Evolutionary conservation across 2,329 filamentous ascomycete genomes (phyloP), one percentile per base, ranked within the genome.

Genomic region (Elsinoe batatas): DNA sequence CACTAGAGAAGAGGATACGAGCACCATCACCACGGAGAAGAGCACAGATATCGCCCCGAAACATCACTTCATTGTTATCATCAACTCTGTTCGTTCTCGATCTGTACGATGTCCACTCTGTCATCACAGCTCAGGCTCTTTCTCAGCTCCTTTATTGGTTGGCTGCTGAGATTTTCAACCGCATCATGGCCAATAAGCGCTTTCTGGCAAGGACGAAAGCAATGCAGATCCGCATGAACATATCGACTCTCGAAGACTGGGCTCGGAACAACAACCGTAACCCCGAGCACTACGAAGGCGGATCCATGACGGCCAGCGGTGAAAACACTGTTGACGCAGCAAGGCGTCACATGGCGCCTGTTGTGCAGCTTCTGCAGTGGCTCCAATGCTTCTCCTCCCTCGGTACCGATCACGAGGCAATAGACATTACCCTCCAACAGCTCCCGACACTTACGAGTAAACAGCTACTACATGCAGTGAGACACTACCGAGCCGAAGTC

Each of bases 141-240:
- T 88, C 91, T 3, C 93, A 98, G 66, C 78, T 98, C 1, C 79
- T 97, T 43, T 98, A 96, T 73, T 98, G 93, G 93, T 79, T 98
- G 13, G 88, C 91, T 5, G 88, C 91, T 0, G 93, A 98, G 71
- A 81, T 97, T 7, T 98, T 98, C 75, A 98, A 98, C 70, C 86
- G 91, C 57, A 88, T 98, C 69, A 95, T 98, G 88, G 91, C 88
- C 30, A 96, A 94, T 65, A 83, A 89, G 61, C 91, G 91, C 68
- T 98, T 96, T 65, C 78, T 98, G 8, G 91, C 93, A 5, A 81
- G 93, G 54, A 98, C 93, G 15, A 98, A 98, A 71, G 93, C 93
- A 3, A 98, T 98, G 93, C 93, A 98, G 69, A 97, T 98, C 63
- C 88, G 93, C 62, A 97, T 98, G 91, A 98, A 98, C 68, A 83